Evolutionary conservation across 2,329 filamentous ascomycete genomes (phyloP).

Genomic region (Neodidymelliopsis sp.): DNA sequence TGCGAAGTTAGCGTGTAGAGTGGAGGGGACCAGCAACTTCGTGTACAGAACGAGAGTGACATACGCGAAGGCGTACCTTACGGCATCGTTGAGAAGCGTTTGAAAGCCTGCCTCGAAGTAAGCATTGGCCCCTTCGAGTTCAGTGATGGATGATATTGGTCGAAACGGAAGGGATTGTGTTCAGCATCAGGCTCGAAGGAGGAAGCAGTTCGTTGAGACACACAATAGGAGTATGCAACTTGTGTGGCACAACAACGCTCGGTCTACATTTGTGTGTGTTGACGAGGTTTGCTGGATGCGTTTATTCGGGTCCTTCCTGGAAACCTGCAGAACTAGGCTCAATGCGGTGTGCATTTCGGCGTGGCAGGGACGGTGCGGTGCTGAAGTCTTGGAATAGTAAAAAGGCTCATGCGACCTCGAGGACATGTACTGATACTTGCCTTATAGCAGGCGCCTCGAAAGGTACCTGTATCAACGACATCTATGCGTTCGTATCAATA

Average conservation of each 20-base stretch:
- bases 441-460: no score
- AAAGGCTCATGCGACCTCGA: no score
- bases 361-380: neutral
- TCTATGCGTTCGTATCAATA: no score
- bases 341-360: neutral
- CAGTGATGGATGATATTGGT: neutral
- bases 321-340: constrained; percentile 2
- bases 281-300: neutral
- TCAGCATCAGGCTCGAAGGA: neutral
- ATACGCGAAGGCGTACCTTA: constrained; percentile 27
- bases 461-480: no score
- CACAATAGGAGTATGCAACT: neutral
- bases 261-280: neutral
- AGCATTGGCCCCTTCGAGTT: constrained; percentile 7
- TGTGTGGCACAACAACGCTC: neutral
- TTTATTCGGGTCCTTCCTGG: no score
- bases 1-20: no score
- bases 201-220: neutral
- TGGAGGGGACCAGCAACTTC: no score
- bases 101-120: constrained; percentile 28
- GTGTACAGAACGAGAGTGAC: neutral
- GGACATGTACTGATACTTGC: no score
- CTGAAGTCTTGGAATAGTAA: no score
- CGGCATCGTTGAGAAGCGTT: constrained; percentile 32
- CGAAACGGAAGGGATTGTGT: neutral